Percentiles rank a stretch among this genome's conserved stretches.
Evolutionary conservation across 306 rosid genomes (phyloP).

Genomic region (Gastrolobium villosum): DNA sequence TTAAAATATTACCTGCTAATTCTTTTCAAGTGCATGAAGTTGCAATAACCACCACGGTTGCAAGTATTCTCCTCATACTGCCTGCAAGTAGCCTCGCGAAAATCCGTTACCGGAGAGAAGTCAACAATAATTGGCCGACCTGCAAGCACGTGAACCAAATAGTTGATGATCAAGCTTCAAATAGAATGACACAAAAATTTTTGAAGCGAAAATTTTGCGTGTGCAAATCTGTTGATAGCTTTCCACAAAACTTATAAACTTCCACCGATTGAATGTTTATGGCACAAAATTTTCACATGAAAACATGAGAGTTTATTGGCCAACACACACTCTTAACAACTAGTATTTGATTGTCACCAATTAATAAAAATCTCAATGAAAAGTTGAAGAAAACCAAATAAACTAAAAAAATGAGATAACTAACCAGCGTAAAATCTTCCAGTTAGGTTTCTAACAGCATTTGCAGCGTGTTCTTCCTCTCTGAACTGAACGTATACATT

Average conservation of each 20-base stretch:
- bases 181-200: not conserved
- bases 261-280: too few species aligned
- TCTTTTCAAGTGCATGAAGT: conserved; percentile 81
- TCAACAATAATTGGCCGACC: conserved; percentile 85
- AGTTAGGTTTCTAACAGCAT: conserved; percentile 63
- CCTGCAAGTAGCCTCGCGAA: conserved; percentile 82
- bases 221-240: too few species aligned
- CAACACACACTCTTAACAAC: not conserved
- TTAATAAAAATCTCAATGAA: not conserved
- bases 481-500: conserved; percentile 81
- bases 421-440: conserved; percentile 79
- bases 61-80: conserved; percentile 81
- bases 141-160: conserved; percentile 35
- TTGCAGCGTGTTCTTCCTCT: conserved; percentile 77
- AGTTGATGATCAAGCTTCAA: not conserved
- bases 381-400: not conserved
- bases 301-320: not conserved
- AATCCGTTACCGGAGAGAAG: conserved; percentile 78
- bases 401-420: conserved; percentile 1
- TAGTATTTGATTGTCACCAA: not conserved
- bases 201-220: too few species aligned
- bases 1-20: conserved; percentile 60
- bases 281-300: too few species aligned
- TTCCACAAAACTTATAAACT: too few species aligned
- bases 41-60: conserved; percentile 81